Evolutionary conservation across 2,329 filamentous ascomycete species (phyloP), one percentile per base, ranked within the genome.

Genomic region (Ustilaginoidea virens): DNA sequence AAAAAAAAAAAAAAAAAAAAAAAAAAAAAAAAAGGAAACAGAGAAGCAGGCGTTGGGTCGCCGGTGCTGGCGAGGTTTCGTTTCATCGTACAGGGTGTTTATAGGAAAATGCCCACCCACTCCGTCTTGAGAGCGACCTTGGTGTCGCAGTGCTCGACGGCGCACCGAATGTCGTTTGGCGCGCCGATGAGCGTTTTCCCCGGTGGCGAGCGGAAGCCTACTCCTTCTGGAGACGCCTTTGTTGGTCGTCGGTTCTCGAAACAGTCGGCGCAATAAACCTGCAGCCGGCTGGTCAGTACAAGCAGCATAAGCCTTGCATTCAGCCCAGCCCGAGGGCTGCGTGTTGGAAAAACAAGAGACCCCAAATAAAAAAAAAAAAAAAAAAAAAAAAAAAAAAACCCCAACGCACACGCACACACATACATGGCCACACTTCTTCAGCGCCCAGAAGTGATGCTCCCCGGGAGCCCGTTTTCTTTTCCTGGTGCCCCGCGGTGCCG

Each of bases 401-500:
- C 16, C 6, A 7, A 15, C 17, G 23, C 5, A 22, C 17, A 23
- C 12, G 8, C 11, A 11, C 12, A 5, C 12, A 50, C 63, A 46
- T 66, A 96, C 90, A 58, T 98, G 90, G 38, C 90, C 90, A 49
- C 90, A 98, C 29, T 67, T 67, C 53, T 86, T 93, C 20, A 90
- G 66, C 1, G 90, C 78, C 85, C 86, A 96, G 36, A 96, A 87
- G 43, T 93, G 80, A 46, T 81, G 75, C 52, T 92, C 85, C 14
- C 63, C 66, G 5, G 59, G 53, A 13, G 63, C 57, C 19, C 49
- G 41, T 42, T 66, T 73, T 27, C 56, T 55, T 22, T 56, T 63
- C 37, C 43, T 53, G 11, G 14, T 24, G 16, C 20, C 14, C 0
- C 39, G 32, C 8, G 27, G 16, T 3, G 35, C 34, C 10, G 39